Percentiles rank a stretch among this genome's conserved stretches.
phyloP scores from a whole-genome alignment of 129 eudicot genomes.

The Tagetes erecta region DNA sequence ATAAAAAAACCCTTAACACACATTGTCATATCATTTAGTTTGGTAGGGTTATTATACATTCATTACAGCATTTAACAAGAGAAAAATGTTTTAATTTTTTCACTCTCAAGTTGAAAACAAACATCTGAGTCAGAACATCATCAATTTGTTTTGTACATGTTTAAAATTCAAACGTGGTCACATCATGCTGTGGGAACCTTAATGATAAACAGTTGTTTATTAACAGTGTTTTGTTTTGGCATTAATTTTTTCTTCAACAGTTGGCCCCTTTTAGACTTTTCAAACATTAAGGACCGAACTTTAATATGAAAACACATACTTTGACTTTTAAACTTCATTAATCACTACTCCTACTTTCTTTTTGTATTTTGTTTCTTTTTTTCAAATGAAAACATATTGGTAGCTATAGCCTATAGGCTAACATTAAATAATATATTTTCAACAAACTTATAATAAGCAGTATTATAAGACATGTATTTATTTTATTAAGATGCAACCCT shows the following conservation, averaged over 20 bases:
- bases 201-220: slow-evolving; percentile 29
- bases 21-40: background rate
- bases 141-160: background rate
- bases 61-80: slow-evolving; percentile 13
- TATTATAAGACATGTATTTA: background rate
- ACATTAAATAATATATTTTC: background rate
- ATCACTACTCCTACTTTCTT: background rate
- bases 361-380: background rate
- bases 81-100: background rate
- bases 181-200: slow-evolving; percentile 21
- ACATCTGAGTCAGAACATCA: background rate
- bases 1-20: too few species aligned
- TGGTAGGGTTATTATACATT: slow-evolving; percentile 5
- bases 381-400: background rate
- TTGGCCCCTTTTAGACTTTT: slow-evolving; percentile 15
- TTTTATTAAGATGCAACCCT: background rate
- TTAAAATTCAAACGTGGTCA: slow-evolving; percentile 6
- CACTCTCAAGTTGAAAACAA: background rate
- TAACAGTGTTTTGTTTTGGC: slow-evolving; percentile 3
- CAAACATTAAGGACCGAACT: slow-evolving; percentile 18
- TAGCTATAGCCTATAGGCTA: background rate
- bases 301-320: slow-evolving; percentile 16
- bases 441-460: background rate
- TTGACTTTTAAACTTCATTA: slow-evolving; percentile 20
- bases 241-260: background rate